Evolutionary conservation across 306 rosid species (phyloP).

Genomic region (Corylus avellana): DNA sequence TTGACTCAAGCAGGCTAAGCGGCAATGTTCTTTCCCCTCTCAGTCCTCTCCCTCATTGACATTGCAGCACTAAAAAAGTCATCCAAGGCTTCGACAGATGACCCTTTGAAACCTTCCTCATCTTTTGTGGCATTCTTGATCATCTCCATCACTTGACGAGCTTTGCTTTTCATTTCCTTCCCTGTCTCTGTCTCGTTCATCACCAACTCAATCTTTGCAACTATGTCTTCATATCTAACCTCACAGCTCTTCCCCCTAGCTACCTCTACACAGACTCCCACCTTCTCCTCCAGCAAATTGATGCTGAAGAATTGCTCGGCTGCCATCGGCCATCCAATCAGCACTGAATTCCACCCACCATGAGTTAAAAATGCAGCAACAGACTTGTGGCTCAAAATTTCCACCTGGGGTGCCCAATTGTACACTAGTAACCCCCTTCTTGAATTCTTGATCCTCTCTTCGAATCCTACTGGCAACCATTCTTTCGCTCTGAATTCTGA

Average conservation of each 20-base stretch:
- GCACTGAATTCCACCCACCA: constrained; percentile 79
- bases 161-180: constrained; percentile 46
- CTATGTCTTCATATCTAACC: constrained; percentile 41
- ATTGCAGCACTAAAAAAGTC: constrained; percentile 43
- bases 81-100: constrained; percentile 51
- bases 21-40: not conserved
- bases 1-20: too few species aligned
- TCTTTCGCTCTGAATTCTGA: constrained; percentile 49
- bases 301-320: constrained; percentile 68
- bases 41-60: not conserved
- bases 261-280: constrained; percentile 71
- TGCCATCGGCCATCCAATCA: constrained; percentile 80
- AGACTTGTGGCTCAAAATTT: constrained; percentile 52
- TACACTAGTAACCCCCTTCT: constrained; percentile 46
- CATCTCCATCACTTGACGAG: constrained; percentile 21
- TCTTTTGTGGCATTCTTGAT: constrained; percentile 33
- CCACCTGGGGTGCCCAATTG: constrained; percentile 75
- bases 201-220: constrained; percentile 40
- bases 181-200: constrained; percentile 49
- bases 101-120: constrained; percentile 35
- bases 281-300: constrained; percentile 47
- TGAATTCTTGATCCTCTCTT: constrained; percentile 13
- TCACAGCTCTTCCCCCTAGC: constrained; percentile 64
- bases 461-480: constrained; percentile 70
- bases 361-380: constrained; percentile 57